Conservation (phyloP, 352 stramenopile species). For the Phytophthora citricola region DNA sequence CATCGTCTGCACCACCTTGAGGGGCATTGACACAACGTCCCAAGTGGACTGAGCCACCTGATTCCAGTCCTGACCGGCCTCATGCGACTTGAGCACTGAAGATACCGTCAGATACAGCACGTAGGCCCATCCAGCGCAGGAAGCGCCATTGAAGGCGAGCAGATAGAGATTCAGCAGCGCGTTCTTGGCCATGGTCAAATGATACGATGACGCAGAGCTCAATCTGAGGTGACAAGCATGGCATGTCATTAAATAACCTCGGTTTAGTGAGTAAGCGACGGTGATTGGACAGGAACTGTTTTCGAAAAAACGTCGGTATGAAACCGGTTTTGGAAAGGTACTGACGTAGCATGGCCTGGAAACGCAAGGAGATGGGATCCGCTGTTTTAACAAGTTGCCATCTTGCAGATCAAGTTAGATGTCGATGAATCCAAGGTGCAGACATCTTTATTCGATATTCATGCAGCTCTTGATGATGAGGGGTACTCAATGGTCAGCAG, state of each 20-base stretch:
- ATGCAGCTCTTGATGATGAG: conserved; percentile 21
- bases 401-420: background rate
- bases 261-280: background rate
- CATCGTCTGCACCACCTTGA: conserved; percentile 93
- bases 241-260: background rate
- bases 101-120: conserved; percentile 72
- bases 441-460: conserved; percentile 34
- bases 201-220: conserved; percentile 33
- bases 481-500: background rate
- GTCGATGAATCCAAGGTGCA: conserved; percentile 16
- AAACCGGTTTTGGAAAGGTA: conserved; percentile 14
- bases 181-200: conserved; percentile 67
- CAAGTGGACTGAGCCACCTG: conserved; percentile 58
- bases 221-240: conserved; percentile 26
- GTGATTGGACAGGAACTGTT: conserved; percentile 24
- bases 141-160: conserved; percentile 76
- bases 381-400: conserved; percentile 6
- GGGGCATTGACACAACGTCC: conserved; percentile 58
- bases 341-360: conserved; percentile 2
- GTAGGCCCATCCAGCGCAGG: conserved; percentile 73
- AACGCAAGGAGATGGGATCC: conserved; percentile 7
- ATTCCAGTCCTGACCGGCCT: conserved; percentile 60
- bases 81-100: conserved; percentile 50
- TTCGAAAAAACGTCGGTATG: background rate
- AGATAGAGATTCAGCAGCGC: conserved; percentile 75